Percentiles rank a stretch among this genome's conserved stretches.
These are phyloP conservation scores for Neurospora intermedia DNA, from an alignment of 495 filamentous ascomycete genomes.

Conservation along the genomic window DNA sequence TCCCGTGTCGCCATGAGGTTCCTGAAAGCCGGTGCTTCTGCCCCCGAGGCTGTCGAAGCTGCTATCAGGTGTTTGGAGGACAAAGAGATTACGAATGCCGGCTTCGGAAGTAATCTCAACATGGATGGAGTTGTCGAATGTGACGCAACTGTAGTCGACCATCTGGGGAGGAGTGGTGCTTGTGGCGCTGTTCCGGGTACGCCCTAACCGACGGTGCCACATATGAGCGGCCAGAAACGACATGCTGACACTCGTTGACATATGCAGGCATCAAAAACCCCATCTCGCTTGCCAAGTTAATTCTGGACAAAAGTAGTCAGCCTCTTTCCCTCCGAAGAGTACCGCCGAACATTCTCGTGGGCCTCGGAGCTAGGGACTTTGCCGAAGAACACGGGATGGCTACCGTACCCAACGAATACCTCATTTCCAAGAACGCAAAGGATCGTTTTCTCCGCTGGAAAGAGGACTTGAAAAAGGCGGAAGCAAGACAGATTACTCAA, in stretches of 20 bases:
- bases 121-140: constrained; percentile 86
- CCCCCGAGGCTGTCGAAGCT: constrained; percentile 85
- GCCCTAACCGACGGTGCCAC: not conserved
- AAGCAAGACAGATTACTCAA: constrained; percentile 12
- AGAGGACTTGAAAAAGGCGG: constrained; percentile 55
- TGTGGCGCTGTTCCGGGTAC: constrained; percentile 81
- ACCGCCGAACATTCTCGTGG: constrained; percentile 84
- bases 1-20: constrained; percentile 68
- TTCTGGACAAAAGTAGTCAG: constrained; percentile 64
- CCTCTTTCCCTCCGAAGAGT: constrained; percentile 73
- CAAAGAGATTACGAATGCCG: constrained; percentile 89
- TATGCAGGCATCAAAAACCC: constrained; percentile 78
- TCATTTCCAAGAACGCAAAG: constrained; percentile 63
- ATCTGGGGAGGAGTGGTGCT: constrained; percentile 81
- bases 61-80: constrained; percentile 83
- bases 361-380: constrained; percentile 72
- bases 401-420: constrained; percentile 54
- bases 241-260: not conserved
- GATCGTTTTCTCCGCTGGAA: constrained; percentile 70
- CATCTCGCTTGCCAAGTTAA: constrained; percentile 69
- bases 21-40: constrained; percentile 63
- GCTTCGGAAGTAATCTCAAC: constrained; percentile 89
- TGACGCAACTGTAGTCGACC: constrained; percentile 87
- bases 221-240: not conserved
- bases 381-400: constrained; percentile 66